Evolutionary conservation across 257 asterid species (phyloP).

Genomic region (Plectranthus barbatus): DNA sequence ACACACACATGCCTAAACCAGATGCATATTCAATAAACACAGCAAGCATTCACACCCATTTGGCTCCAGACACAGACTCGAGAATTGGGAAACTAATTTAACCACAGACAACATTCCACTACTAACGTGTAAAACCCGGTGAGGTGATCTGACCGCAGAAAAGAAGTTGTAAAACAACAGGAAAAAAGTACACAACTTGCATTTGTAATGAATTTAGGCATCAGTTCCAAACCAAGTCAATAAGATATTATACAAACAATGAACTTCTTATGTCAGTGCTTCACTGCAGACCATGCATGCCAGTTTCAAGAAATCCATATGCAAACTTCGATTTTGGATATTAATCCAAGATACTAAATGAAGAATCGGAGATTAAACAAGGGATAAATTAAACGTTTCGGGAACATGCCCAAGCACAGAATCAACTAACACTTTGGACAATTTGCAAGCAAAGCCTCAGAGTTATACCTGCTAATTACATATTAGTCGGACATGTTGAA

Average conservation of each 20-base stretch:
- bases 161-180: not conserved
- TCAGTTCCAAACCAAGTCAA: not conserved
- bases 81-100: not conserved
- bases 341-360: too few relatives aligned
- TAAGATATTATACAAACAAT: not conserved
- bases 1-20: not conserved
- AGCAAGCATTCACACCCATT: not conserved
- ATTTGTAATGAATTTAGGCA: not conserved
- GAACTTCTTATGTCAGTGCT: not conserved
- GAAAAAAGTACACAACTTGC: not conserved
- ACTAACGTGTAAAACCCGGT: not conserved
- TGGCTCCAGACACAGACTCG: not conserved
- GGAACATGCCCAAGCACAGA: too few relatives aligned
- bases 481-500: not conserved
- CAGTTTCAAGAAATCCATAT: not conserved
- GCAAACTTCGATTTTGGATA: not conserved
- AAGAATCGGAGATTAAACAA: too few relatives aligned
- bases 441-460: not conserved
- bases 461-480: not conserved
- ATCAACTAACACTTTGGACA: too few relatives aligned
- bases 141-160: too few relatives aligned
- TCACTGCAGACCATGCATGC: not conserved
- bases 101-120: not conserved
- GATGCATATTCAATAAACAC: not conserved
- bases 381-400: too few relatives aligned